Evolutionary conservation across 305 asterid genomes (phyloP), one percentile per base, ranked within the genome.

Genomic region (Stenogyne calaminthoides): DNA sequence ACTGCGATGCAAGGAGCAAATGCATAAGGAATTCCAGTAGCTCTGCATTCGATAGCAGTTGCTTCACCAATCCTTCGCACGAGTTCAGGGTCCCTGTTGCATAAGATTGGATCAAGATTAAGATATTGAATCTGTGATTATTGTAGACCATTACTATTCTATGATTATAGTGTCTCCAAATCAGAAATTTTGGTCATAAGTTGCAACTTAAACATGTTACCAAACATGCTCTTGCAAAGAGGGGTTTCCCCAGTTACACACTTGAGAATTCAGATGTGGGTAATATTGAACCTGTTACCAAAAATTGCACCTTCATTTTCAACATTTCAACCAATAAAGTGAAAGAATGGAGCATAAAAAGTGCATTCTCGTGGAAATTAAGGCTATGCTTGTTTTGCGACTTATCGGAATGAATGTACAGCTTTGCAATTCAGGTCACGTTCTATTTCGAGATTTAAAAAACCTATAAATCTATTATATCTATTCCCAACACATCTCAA

Each of bases 1-100:
- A 92, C 96, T 29, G 97, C 97, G 74, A 92, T 87, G 82, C 97
- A 92, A 80, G 97, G 97, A 76, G 96, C 96, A 84, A 91, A 91
- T 47, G 76, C 84, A 68, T 87, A 92, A 49, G 95, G 85, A 80
- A 91, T 89, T 72, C 96, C 96, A 2, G 96, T 91, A 66, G 97
- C 96, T 91, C 96, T 88, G 76, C 85, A 83, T 87, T 91, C 97
- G 71, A 80, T 67, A 46, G 95, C 97, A 54, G 96, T 89, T 72
- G 95, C 95, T 40, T 85, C 89, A 49, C 97, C 97, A 71, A 91
- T 91, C 80, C 91, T 78, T 69, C 78, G 73, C 80, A 89, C 49
- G 64, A 91, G 90, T 29, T 81, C 86, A 57, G 93, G 93, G 72
- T 91, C 97, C 90, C 97, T 91, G 85, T 49, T 27, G 19, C 49